Evolutionary conservation across 768 basidiomycete genomes (phyloP).

Genomic region (Galerina marginata): DNA sequence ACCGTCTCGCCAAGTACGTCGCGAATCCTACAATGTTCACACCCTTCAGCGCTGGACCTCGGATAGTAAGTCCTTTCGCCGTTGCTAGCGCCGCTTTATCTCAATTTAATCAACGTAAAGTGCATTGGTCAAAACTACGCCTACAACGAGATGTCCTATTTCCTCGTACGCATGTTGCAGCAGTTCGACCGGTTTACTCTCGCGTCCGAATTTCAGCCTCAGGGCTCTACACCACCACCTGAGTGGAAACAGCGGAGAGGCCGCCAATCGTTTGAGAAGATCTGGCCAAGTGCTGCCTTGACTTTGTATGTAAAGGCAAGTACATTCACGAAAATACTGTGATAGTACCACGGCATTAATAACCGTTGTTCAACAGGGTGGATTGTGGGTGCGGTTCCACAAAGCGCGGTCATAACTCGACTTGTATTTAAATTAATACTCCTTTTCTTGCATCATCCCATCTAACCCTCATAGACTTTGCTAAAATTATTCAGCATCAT

Average conservation of each 20-base stretch:
- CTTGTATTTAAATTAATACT: background rate
- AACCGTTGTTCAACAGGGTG: conserved; percentile 45
- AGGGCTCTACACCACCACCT: conserved; percentile 62
- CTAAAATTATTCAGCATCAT: too few species aligned
- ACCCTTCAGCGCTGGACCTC: conserved; percentile 77
- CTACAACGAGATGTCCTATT: conserved; percentile 77
- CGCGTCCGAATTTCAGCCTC: conserved; percentile 65
- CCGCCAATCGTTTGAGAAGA: conserved; percentile 58
- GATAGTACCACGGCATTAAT: background rate
- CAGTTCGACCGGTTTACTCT: conserved; percentile 64
- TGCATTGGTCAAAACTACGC: conserved; percentile 79
- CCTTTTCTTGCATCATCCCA: too few species aligned
- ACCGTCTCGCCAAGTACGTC: conserved; percentile 52
- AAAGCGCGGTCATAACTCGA: conserved; percentile 22
- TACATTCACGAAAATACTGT: conserved; percentile 1
- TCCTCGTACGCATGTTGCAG: conserved; percentile 71
- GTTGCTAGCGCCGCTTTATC: background rate
- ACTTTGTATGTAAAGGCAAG: conserved; percentile 71
- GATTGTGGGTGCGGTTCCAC: conserved; percentile 61
- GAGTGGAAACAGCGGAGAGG: conserved; percentile 58
- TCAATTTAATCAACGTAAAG: conserved; percentile 36
- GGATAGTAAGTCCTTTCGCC: conserved; percentile 43
- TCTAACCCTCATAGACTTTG: too few species aligned
- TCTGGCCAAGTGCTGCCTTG: conserved; percentile 68
- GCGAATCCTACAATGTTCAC: conserved; percentile 72